Conservation (phyloP, 2,329 filamentous ascomycete genomes). For the Gyromitra esculenta region DNA sequence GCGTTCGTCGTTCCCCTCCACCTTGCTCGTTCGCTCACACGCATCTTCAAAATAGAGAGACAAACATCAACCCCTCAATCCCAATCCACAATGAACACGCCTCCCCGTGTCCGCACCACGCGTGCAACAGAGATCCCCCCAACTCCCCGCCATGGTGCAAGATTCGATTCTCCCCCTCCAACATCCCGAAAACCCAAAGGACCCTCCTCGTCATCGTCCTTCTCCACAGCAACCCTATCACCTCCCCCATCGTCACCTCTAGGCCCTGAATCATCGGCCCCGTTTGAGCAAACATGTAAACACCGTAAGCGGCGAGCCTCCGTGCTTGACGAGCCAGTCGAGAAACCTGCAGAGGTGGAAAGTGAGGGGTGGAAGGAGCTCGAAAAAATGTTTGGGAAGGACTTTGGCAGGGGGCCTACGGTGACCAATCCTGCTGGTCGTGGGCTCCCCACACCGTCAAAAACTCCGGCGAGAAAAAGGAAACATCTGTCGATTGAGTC, state of each 20-base stretch:
- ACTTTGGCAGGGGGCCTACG: slow-evolving; percentile 46
- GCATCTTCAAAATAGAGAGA: slow-evolving; percentile 4
- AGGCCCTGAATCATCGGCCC: slow-evolving; percentile 31
- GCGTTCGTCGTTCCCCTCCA: slow-evolving; percentile 16
- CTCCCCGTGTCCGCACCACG: slow-evolving; percentile 47
- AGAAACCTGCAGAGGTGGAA: slow-evolving; percentile 28
- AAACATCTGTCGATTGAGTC: slow-evolving; percentile 64
- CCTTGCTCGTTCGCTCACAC: background rate
- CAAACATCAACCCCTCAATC: slow-evolving; percentile 28
- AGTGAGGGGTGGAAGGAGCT: slow-evolving; percentile 52
- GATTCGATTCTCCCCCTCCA: slow-evolving; percentile 42
- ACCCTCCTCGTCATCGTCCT: slow-evolving; percentile 35
- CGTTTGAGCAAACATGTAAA: slow-evolving; percentile 33
- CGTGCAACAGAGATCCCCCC: slow-evolving; percentile 40
- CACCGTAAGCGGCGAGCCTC: slow-evolving; percentile 48
- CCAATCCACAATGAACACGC: slow-evolving; percentile 58
- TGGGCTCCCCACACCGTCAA: slow-evolving; percentile 76
- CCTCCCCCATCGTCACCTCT: slow-evolving; percentile 53
- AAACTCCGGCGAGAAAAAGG: slow-evolving; percentile 74
- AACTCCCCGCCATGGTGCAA: slow-evolving; percentile 45
- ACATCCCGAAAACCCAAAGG: slow-evolving; percentile 30
- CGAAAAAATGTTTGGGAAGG: slow-evolving; percentile 49
- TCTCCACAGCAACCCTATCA: slow-evolving; percentile 50
- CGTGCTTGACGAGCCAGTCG: slow-evolving; percentile 35
- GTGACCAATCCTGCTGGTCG: slow-evolving; percentile 63